Base-by-base conservation (phyloP, 441 rosid species). In the Manihot esculenta region DNA sequence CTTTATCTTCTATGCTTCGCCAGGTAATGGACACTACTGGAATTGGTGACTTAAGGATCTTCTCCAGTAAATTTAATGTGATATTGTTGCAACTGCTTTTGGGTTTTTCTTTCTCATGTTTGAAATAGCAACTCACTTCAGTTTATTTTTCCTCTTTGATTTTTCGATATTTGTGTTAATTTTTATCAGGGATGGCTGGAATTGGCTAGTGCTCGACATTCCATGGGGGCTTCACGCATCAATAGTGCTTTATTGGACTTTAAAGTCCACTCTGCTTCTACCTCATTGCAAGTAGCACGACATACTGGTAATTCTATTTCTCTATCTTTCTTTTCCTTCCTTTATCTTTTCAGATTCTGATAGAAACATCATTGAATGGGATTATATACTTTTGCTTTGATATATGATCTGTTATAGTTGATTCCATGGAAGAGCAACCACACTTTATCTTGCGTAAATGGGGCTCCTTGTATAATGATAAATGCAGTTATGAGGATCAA, bases 221-320 rank as follows among this genome's bases (percentile, higher is more conserved):
- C 98, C 7, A 91, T 93, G 99, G 98, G 99, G 49, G 73, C 89
- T 61, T 91, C 84, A 14, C 91, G 99, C 27, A 57, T 95, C 71
- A 95, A 82, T 72, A 70, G 86, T 58, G 86, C 86, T 75, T 80
- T 91, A 56, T 83, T 93, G 74, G 97, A 95, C 74, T 93, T 87
- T 66, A 91, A 88, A 68, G 33, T 62, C 58, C 99, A 91, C 70
- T 68, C 90, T 30, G 99, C 99, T 76, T 77, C 95, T 69, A 82
- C 98, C 17, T 77, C 89, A 48, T 26, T 95, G 76, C 83, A 78
- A 81, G 80, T 88, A 0, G 51, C 82, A 9, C 71, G 77, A 64
- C 85, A 78, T 54, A 77, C 50, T 62, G 76, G 71, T 71, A 59
- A 47, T 62, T 38, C 11, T 18, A 47, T 18, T 24, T 9, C 26